Conservation (phyloP, 208 protist genomes). For the Dictyostelium gargantuum region DNA sequence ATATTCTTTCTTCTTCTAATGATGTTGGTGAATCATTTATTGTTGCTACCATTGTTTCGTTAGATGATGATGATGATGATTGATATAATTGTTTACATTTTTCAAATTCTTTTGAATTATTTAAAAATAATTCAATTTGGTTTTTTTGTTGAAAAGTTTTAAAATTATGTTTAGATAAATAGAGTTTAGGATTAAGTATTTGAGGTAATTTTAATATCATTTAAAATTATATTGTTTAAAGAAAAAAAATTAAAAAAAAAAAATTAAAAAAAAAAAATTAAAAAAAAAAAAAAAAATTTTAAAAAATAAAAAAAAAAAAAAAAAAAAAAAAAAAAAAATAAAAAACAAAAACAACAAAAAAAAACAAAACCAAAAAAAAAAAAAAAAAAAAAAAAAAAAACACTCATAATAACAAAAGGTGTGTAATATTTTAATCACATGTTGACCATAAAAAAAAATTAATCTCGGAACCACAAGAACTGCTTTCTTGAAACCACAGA, state of each 20-base stretch:
- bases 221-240: background rate
- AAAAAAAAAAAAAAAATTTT: too few relatives aligned
- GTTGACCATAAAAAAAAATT: too few relatives aligned
- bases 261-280: background rate
- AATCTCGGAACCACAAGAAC: too few relatives aligned
- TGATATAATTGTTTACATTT: background rate
- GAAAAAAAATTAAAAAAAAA: background rate
- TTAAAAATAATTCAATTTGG: too few relatives aligned
- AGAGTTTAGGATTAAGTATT: background rate
- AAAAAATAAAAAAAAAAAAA: too few relatives aligned
- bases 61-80: too few relatives aligned
- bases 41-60: too few relatives aligned
- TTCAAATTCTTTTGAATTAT: background rate
- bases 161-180: background rate
- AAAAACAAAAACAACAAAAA: background rate
- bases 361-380: background rate
- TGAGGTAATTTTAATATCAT: background rate
- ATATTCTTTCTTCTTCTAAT: background rate
- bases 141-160: background rate
- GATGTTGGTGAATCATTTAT: too few relatives aligned
- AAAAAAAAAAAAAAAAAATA: too few relatives aligned
- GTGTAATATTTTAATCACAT: too few relatives aligned
- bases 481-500: too few relatives aligned
- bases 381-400: background rate
- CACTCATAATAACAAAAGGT: too few relatives aligned